phyloP scores from a whole-genome alignment of 768 basidiomycete genomes.

The Boletus sp. region DNA sequence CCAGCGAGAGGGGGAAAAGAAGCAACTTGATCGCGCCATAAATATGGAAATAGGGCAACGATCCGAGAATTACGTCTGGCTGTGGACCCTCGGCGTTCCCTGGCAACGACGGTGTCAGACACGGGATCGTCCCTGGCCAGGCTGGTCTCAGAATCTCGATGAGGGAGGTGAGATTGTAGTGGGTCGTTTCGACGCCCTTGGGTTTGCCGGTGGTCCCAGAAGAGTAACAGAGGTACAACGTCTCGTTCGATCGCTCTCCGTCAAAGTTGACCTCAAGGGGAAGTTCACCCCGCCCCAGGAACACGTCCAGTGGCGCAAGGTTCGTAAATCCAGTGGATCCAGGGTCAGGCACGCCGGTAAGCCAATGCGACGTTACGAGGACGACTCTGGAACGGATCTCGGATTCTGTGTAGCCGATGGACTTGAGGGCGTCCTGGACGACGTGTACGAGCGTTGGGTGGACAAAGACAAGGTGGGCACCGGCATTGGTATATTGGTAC shows the following conservation, averaged over 20 bases:
- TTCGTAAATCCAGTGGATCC: slow-evolving; percentile 33
- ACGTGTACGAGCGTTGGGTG: slow-evolving; percentile 57
- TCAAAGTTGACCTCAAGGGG: slow-evolving; percentile 53
- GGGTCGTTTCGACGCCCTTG: slow-evolving; percentile 70
- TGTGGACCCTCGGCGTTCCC: not conserved
- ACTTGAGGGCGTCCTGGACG: slow-evolving; percentile 55
- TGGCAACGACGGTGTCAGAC: slow-evolving; percentile 15
- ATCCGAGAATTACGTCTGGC: slow-evolving; percentile 53
- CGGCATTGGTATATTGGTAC: slow-evolving; percentile 68
- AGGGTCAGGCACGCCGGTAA: slow-evolving; percentile 29
- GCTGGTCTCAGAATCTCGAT: slow-evolving; percentile 46
- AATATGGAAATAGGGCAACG: slow-evolving; percentile 60
- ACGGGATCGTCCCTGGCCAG: slow-evolving; percentile 40
- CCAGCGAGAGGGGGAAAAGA: slow-evolving; percentile 50
- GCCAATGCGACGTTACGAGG: slow-evolving; percentile 51
- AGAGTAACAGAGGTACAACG: slow-evolving; percentile 60
- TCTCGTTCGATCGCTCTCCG: slow-evolving; percentile 51
- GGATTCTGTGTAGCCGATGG: slow-evolving; percentile 41
- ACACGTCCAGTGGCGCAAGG: slow-evolving; percentile 41
- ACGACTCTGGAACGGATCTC: slow-evolving; percentile 56
- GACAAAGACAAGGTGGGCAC: slow-evolving; percentile 59
- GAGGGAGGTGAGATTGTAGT: slow-evolving; percentile 63
- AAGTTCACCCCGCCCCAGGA: slow-evolving; percentile 51
- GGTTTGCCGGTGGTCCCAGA: slow-evolving; percentile 76
- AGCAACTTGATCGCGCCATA: slow-evolving; percentile 62